These are phyloP conservation scores for Vitis labrusca DNA, from an alignment of 164 flowering plant genomes.

Conservation along the genomic window DNA sequence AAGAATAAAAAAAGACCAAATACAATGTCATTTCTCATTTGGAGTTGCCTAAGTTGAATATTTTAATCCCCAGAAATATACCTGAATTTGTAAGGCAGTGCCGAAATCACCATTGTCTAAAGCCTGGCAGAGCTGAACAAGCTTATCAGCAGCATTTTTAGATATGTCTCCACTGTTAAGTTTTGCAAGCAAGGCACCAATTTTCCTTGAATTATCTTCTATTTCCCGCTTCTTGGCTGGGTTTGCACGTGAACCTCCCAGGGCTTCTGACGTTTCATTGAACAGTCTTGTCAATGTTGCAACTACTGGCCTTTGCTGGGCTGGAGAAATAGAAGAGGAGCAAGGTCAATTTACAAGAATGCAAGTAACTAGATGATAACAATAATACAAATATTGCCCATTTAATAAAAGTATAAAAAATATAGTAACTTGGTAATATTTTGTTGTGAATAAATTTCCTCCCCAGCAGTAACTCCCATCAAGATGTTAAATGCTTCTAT, in stretches of 20 bases:
- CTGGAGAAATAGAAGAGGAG: constrained; percentile 32
- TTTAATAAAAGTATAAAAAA: no score
- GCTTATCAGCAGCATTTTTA: constrained; percentile 82
- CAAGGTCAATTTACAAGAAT: not conserved
- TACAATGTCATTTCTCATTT: not conserved
- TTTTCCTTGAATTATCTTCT: constrained; percentile 90
- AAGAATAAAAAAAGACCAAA: not conserved
- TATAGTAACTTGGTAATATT: no score
- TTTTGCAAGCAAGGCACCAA: constrained; percentile 88
- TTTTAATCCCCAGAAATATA: constrained; percentile 8
- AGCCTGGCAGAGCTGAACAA: constrained; percentile 85
- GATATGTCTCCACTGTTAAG: constrained; percentile 91
- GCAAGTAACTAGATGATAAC: not conserved
- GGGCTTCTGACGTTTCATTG: constrained; percentile 84
- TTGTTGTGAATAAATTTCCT: no score
- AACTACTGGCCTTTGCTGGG: constrained; percentile 76
- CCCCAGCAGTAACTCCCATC: not conserved
- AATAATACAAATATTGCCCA: not conserved
- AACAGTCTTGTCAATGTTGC: constrained; percentile 77
- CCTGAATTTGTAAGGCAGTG: constrained; percentile 89
- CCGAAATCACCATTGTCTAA: constrained; percentile 73
- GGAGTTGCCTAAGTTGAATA: not conserved
- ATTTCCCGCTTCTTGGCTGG: constrained; percentile 89
- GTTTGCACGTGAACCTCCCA: constrained; percentile 87
- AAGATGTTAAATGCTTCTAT: not conserved